Percentiles rank a stretch among this genome's conserved stretches.
Evolutionary conservation across 345 rosid genomes (phyloP).

Genomic region (Lumnitzera racemosa): DNA sequence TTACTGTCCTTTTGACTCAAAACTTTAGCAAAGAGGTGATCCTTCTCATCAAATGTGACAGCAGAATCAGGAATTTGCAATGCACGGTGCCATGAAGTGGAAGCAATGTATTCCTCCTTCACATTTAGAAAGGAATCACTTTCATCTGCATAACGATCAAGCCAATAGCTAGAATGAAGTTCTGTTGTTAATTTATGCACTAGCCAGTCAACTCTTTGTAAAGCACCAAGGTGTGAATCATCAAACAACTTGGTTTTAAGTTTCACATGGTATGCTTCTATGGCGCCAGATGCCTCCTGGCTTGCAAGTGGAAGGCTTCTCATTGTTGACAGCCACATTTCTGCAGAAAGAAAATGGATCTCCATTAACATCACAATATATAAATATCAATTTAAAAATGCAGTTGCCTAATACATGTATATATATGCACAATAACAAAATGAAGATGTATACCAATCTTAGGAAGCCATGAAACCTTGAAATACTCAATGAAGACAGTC

Average conservation of each 20-base stretch:
- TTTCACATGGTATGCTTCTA: conserved; percentile 94
- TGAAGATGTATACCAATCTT: conserved; percentile 58
- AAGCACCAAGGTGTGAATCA: conserved; percentile 91
- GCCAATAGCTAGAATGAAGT: conserved; percentile 92
- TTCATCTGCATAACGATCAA: conserved; percentile 87
- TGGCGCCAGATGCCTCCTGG: conserved; percentile 94
- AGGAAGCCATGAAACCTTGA: conserved; percentile 79
- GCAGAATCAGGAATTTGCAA: conserved; percentile 72
- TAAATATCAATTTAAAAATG: background rate
- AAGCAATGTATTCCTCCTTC: conserved; percentile 82
- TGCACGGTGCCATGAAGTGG: conserved; percentile 95
- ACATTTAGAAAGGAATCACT: conserved; percentile 81
- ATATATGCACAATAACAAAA: background rate
- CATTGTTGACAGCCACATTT: conserved; percentile 88
- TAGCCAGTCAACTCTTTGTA: conserved; percentile 90
- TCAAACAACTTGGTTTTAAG: conserved; percentile 77
- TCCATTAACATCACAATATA: background rate
- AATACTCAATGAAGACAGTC: conserved; percentile 65
- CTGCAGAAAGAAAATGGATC: conserved; percentile 25
- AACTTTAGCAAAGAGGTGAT: conserved; percentile 53
- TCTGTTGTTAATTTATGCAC: conserved; percentile 93
- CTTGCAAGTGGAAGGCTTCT: conserved; percentile 86
- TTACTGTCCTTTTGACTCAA: conserved; percentile 52
- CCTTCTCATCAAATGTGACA: conserved; percentile 46
- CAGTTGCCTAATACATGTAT: background rate